Base-by-base conservation (phyloP, 805 yeast genomes). In the Schwanniomyces occidentalis region DNA sequence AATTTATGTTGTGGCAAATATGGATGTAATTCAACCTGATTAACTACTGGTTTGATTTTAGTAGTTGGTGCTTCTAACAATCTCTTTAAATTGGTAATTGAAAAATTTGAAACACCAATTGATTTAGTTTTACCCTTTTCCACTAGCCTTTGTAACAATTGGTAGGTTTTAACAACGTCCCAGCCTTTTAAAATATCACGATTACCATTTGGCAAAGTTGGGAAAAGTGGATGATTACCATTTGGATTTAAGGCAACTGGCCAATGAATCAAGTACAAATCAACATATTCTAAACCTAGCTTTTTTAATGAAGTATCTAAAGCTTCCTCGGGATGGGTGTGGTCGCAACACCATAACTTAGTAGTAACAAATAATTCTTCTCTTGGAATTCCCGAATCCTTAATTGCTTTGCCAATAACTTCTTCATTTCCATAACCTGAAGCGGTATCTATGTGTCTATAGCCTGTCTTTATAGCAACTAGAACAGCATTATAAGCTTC, bases 191-290 rank as follows among this genome's bases (percentile, higher is more conserved):
- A 42, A 24, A 54, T 51, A 27, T 59, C 62, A 28, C 69, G 59
- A 13, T 57, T 56, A 5, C 68, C 74, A 49, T 52, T 53, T 28
- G 58, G 58, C 28, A 46, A 51, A 13, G 42, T 51, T 31, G 74
- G 72, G 27, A 67, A 49, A 40, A 43, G 49, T 31, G 24, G 48
- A 40, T 63, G 48, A 14, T 55, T 55, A 12, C 63, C 62, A 31
- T 62, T 53, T 10, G 68, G 58, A 33, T 69, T 73, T 38, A 74
- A 57, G n/a, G 58, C 47, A 30, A 44, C 46, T 6, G 95, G 95
- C 95, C 95, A 87, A 61, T 86, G 95, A 54, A 86, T 72, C 52
- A 86, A 69, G 54, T 80, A 79, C 40, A 86, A 64, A 54, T 87
- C 95, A 35, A 87, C 82, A 51, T 86, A 87, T 33, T 82, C 91